phyloP scores from a whole-genome alignment of 768 basidiomycete genomes.

The Phaffia australis region DNA sequence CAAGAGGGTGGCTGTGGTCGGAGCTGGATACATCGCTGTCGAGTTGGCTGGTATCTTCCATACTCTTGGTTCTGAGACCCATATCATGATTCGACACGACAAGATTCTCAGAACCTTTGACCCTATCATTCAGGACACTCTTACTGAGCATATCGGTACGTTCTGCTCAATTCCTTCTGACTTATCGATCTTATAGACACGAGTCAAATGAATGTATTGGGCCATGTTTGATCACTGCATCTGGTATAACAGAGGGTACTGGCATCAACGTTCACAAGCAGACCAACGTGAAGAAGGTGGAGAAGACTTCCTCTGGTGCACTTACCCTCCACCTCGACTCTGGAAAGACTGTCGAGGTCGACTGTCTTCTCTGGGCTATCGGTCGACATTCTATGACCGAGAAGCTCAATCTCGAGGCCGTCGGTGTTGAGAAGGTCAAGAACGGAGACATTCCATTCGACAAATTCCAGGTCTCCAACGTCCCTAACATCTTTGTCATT shows the following conservation, averaged over 20 bases:
- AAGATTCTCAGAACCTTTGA: conserved; percentile 90
- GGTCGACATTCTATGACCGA: conserved; percentile 74
- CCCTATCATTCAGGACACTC: conserved; percentile 64
- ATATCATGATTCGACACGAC: conserved; percentile 80
- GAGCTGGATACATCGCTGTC: conserved; percentile 95
- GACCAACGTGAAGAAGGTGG: conserved; percentile 62
- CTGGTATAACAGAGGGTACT: conserved; percentile 52
- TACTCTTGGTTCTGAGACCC: conserved; percentile 66
- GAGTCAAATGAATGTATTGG: not conserved
- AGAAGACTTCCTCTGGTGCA: conserved; percentile 50
- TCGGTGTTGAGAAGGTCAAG: conserved; percentile 54
- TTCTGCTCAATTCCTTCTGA: not conserved
- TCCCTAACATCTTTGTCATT: conserved; percentile 63
- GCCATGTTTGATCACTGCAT: not conserved
- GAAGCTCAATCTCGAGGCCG: conserved; percentile 61
- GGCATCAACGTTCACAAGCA: conserved; percentile 79
- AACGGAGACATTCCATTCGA: conserved; percentile 82
- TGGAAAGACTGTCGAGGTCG: conserved; percentile 71
- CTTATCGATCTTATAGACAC: not conserved
- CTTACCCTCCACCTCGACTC: conserved; percentile 65
- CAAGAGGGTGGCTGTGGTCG: conserved; percentile 82
- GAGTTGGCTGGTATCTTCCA: conserved; percentile 93
- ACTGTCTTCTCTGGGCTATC: conserved; percentile 85
- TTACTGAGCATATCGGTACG: conserved; percentile 71
- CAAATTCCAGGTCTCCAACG: conserved; percentile 73